Percentiles rank a stretch among this genome's conserved stretches.
phyloP scores from a whole-genome alignment of 306 rosid genomes.

The Cucurbita moschata region DNA sequence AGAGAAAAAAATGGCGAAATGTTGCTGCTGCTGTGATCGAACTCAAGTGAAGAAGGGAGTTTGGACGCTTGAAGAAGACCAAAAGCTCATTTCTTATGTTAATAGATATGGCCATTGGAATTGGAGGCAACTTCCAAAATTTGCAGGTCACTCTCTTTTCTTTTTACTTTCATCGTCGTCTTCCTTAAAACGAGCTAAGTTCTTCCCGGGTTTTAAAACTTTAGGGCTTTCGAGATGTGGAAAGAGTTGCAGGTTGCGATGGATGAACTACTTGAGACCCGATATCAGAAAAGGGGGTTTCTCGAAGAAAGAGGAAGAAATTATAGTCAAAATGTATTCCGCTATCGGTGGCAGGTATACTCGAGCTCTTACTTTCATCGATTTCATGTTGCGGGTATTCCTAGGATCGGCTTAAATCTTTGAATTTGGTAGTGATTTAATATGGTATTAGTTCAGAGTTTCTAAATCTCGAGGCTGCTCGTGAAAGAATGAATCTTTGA shows the following conservation, averaged over 20 bases:
- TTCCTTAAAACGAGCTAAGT: neutral
- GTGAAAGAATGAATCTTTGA: too few relatives aligned
- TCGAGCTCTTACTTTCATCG: too few relatives aligned
- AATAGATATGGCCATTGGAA: neutral
- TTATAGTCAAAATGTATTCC: slow-evolving; percentile 10
- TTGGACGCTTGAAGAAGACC: neutral
- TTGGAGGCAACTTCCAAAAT: neutral
- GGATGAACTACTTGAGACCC: slow-evolving; percentile 29
- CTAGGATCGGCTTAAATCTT: too few relatives aligned
- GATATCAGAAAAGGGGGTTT: slow-evolving; percentile 25
- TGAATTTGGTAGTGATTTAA: too few relatives aligned
- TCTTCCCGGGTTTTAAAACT: neutral
- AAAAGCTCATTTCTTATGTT: neutral
- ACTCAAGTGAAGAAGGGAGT: neutral
- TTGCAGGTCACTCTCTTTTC: neutral
- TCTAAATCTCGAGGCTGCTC: too few relatives aligned
- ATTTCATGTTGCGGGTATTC: too few relatives aligned
- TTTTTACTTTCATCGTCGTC: neutral
- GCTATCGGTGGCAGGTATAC: slow-evolving; percentile 22
- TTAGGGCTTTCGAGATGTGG: slow-evolving; percentile 29
- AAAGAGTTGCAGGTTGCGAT: slow-evolving; percentile 34
- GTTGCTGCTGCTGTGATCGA: neutral
- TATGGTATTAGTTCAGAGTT: too few relatives aligned
- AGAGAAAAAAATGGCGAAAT: neutral
- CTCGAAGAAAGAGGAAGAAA: slow-evolving; percentile 22